Percentiles rank a stretch among this genome's conserved stretches.
phyloP scores from a whole-genome alignment of 495 filamentous ascomycete genomes.

The Hyaloscypha hepaticicola region DNA sequence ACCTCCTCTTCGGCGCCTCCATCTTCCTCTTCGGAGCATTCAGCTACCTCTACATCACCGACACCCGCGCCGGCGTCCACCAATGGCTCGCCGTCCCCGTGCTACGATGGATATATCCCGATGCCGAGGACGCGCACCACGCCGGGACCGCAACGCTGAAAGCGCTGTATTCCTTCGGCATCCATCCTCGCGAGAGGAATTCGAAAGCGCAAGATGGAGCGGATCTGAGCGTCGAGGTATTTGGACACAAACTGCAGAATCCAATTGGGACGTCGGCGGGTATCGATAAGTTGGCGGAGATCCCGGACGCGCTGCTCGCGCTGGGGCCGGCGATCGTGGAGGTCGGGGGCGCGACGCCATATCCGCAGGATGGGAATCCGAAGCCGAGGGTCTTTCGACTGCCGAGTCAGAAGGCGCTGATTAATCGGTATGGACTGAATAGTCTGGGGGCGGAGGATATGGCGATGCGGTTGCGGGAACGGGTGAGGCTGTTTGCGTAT shows the following conservation, averaged over 20 bases:
- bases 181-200: slow-evolving; percentile 72
- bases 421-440: slow-evolving; percentile 96
- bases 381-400: slow-evolving; percentile 86
- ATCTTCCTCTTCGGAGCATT: slow-evolving; percentile 49
- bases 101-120: slow-evolving; percentile 67
- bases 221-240: slow-evolving; percentile 57
- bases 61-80: slow-evolving; percentile 86
- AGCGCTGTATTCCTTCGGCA: slow-evolving; percentile 60
- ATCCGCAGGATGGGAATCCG: slow-evolving; percentile 82
- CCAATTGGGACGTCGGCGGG: slow-evolving; percentile 91
- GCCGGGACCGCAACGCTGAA: slow-evolving; percentile 67
- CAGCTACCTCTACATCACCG: slow-evolving; percentile 78
- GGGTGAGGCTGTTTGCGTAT: slow-evolving; percentile 75
- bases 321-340: slow-evolving; percentile 84
- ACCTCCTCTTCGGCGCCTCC: slow-evolving; percentile 55
- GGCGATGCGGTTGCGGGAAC: slow-evolving; percentile 72
- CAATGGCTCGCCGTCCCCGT: slow-evolving; percentile 74
- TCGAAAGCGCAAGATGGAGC: slow-evolving; percentile 19
- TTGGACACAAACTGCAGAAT: slow-evolving; percentile 74
- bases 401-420: slow-evolving; percentile 74
- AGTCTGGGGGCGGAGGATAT: slow-evolving; percentile 85
- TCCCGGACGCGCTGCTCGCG: slow-evolving; percentile 77
- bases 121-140: slow-evolving; percentile 91
- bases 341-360: slow-evolving; percentile 84
- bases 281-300: slow-evolving; percentile 89